Evolutionary conservation across 495 filamentous ascomycete species (phyloP).

Genomic region (Xylaria telfairii): DNA sequence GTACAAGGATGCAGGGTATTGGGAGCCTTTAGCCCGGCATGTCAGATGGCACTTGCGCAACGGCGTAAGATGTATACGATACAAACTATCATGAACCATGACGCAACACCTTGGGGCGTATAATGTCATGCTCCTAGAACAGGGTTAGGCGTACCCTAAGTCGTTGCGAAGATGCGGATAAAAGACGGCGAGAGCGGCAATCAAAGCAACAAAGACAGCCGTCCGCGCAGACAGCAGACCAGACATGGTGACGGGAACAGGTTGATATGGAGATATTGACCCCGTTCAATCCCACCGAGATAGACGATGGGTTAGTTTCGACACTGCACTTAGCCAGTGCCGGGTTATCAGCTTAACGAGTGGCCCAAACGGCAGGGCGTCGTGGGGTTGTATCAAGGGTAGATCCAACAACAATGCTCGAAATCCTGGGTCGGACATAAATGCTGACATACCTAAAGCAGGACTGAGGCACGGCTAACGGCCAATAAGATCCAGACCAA

Average conservation of each 20-base stretch:
- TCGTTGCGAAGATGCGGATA: constrained; percentile 31
- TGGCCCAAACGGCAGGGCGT: background rate
- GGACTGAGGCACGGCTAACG: constrained; percentile 27
- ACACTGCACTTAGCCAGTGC: constrained; percentile 1
- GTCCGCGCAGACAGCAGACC: background rate
- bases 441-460: constrained; percentile 37
- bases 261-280: background rate
- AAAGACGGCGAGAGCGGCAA: constrained; percentile 32
- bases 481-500: constrained; percentile 34
- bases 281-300: background rate
- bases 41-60: constrained; percentile 24
- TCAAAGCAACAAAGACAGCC: constrained; percentile 13
- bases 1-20: constrained; percentile 1
- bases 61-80: background rate
- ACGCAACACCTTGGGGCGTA: background rate
- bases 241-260: constrained; percentile 16
- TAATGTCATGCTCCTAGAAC: background rate
- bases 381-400: background rate
- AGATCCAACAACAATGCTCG: background rate
- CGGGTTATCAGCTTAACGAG: background rate
- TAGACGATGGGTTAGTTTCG: background rate
- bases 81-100: constrained; percentile 8
- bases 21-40: constrained; percentile 28
- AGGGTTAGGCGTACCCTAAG: constrained; percentile 27
- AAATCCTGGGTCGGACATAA: background rate